These are phyloP conservation scores for Diaporthe sp. DNA, from an alignment of 2,329 filamentous ascomycete genomes.

Conservation along the genomic window DNA sequence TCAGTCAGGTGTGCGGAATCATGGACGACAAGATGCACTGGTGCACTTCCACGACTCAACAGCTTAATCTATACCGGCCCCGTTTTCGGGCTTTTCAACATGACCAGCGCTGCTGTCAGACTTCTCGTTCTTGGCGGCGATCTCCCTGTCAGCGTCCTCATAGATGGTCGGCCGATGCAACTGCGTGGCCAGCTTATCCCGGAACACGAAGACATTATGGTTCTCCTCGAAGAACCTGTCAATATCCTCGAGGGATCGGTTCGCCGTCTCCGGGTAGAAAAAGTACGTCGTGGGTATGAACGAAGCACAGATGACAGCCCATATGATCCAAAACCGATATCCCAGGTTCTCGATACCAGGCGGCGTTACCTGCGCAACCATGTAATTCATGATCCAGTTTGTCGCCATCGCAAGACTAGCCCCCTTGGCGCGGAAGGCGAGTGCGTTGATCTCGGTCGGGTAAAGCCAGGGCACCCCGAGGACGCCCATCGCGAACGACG, in stretches of 20 bases:
- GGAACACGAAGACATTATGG: constrained; percentile 20
- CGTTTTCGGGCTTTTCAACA: constrained; percentile 3
- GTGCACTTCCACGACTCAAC: neutral
- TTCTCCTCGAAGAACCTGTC: constrained; percentile 45
- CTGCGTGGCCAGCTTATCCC: constrained; percentile 26
- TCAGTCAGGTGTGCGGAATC: neutral
- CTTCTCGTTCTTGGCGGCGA: constrained; percentile 30
- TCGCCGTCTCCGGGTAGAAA: constrained; percentile 56
- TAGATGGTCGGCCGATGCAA: constrained; percentile 26
- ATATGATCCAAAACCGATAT: constrained; percentile 63
- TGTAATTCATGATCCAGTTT: constrained; percentile 48
- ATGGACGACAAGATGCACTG: neutral
- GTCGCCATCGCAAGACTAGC: constrained; percentile 46
- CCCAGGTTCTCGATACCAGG: constrained; percentile 52
- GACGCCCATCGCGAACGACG: constrained; percentile 42
- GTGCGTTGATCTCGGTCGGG: constrained; percentile 48
- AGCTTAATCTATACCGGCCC: neutral
- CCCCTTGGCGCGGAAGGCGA: constrained; percentile 47
- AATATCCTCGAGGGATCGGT: constrained; percentile 54
- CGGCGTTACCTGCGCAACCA: constrained; percentile 48
- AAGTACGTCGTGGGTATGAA: constrained; percentile 56
- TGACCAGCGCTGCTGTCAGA: constrained; percentile 3
- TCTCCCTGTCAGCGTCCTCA: constrained; percentile 28
- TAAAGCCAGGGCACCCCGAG: constrained; percentile 41
- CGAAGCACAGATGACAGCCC: constrained; percentile 54